Percentiles rank a stretch among this genome's conserved stretches.
phyloP scores from a whole-genome alignment of 169 alveolate species.

The Besnoitia besnoiti region DNA sequence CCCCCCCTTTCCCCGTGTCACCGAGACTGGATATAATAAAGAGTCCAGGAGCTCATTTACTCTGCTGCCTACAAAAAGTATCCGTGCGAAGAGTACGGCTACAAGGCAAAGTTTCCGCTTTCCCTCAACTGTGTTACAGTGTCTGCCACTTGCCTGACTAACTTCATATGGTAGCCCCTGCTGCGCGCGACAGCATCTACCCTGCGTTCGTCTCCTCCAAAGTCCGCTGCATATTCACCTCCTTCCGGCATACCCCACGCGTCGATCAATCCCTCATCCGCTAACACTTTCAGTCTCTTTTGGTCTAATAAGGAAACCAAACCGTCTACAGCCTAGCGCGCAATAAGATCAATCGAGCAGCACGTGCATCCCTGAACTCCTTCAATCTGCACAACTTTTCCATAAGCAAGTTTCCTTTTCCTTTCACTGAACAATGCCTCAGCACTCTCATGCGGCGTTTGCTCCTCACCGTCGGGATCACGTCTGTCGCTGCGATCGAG shows the following conservation, averaged over 20 bases:
- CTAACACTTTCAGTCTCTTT: background rate
- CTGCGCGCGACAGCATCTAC: background rate
- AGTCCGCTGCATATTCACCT: background rate
- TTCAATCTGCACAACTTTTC: background rate
- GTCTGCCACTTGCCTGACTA: background rate
- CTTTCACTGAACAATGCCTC: background rate
- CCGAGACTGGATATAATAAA: no score
- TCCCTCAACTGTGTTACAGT: background rate
- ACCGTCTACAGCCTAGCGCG: background rate
- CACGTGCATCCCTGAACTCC: slow-evolving; percentile 6
- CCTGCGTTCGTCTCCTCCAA: background rate
- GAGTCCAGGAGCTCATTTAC: no score
- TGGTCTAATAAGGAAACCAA: background rate
- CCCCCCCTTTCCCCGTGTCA: no score
- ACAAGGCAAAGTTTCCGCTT: background rate
- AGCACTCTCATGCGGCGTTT: no score
- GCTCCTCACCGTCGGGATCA: no score
- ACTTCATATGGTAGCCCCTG: background rate
- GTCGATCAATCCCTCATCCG: background rate
- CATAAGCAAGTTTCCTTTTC: background rate
- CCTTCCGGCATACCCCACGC: background rate
- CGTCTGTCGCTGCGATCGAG: no score
- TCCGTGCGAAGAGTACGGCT: background rate
- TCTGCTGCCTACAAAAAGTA: background rate
- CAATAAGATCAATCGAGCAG: background rate